phyloP scores from a whole-genome alignment of 2,329 filamentous ascomycete genomes.

The Paracorniculantispora psalliotae region DNA sequence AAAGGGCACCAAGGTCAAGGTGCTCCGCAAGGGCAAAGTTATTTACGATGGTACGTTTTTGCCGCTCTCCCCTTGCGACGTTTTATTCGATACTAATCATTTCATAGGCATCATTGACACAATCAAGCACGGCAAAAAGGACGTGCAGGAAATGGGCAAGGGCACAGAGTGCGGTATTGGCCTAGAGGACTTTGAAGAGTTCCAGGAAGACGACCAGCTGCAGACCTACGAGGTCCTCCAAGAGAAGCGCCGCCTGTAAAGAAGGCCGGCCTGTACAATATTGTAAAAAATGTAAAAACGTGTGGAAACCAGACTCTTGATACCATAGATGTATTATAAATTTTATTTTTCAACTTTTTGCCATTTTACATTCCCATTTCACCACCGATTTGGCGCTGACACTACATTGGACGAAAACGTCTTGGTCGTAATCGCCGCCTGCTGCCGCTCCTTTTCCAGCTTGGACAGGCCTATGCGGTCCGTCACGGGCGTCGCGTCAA shows the following conservation, averaged over 20 bases:
- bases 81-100: neutral
- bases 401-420: slow-evolving; percentile 47
- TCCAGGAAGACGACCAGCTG: slow-evolving; percentile 76
- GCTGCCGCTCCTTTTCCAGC: slow-evolving; percentile 51
- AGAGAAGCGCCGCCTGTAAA: slow-evolving; percentile 61
- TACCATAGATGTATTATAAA: slow-evolving; percentile 9
- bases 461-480: slow-evolving; percentile 68
- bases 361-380: neutral
- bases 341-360: neutral
- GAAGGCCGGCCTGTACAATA: neutral
- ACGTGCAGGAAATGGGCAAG: slow-evolving; percentile 83
- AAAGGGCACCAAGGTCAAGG: slow-evolving; percentile 59
- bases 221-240: slow-evolving; percentile 78
- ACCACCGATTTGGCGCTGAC: slow-evolving; percentile 40
- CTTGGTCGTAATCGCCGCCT: slow-evolving; percentile 42
- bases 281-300: slow-evolving; percentile 6
- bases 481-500: slow-evolving; percentile 83
- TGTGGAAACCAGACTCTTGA: neutral
- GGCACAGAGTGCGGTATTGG: slow-evolving; percentile 89
- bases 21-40: slow-evolving; percentile 64
- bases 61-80: slow-evolving; percentile 5
- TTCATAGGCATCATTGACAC: slow-evolving; percentile 68
- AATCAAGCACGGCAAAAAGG: slow-evolving; percentile 89
- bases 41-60: slow-evolving; percentile 73
- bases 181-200: slow-evolving; percentile 73